Evolutionary conservation across 306 rosid genomes (phyloP).

Genomic region (Notholithocarpus densiflorus): DNA sequence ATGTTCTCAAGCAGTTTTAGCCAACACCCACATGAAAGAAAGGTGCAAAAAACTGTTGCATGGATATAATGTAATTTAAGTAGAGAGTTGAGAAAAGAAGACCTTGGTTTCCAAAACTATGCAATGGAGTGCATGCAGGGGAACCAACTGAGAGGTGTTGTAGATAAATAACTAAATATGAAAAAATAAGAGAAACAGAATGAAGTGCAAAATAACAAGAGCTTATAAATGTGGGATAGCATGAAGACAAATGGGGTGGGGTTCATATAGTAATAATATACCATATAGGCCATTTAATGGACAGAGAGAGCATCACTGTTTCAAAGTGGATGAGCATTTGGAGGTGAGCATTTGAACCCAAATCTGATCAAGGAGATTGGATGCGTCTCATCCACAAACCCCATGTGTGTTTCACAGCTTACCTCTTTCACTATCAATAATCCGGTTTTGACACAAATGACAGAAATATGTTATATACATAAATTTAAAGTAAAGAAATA

Average conservation of each 20-base stretch:
- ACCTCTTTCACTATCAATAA: slow-evolving; percentile 37
- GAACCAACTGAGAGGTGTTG: slow-evolving; percentile 29
- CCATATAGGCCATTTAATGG: slow-evolving; percentile 18
- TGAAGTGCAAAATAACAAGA: slow-evolving; percentile 28
- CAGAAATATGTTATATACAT: neutral
- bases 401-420: slow-evolving; percentile 57
- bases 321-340: slow-evolving; percentile 70
- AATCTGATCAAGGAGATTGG: slow-evolving; percentile 52
- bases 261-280: slow-evolving; percentile 8
- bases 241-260: slow-evolving; percentile 47
- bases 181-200: slow-evolving; percentile 31
- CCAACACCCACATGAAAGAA: slow-evolving; percentile 2
- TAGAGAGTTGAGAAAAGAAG: neutral
- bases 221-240: slow-evolving; percentile 30
- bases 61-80: slow-evolving; percentile 11
- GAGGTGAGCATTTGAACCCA: slow-evolving; percentile 64
- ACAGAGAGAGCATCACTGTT: slow-evolving; percentile 7
- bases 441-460: slow-evolving; percentile 18
- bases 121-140: slow-evolving; percentile 46
- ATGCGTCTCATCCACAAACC: slow-evolving; percentile 54
- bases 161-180: neutral
- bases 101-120: slow-evolving; percentile 44
- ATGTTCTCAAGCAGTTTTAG: neutral
- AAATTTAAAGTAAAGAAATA: neutral
- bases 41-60: neutral